A percentile compares a stretch with the other conserved stretches of the same genome.
phyloP scores from a whole-genome alignment of 2,329 filamentous ascomycete species.

The Pezicula carpinea region DNA sequence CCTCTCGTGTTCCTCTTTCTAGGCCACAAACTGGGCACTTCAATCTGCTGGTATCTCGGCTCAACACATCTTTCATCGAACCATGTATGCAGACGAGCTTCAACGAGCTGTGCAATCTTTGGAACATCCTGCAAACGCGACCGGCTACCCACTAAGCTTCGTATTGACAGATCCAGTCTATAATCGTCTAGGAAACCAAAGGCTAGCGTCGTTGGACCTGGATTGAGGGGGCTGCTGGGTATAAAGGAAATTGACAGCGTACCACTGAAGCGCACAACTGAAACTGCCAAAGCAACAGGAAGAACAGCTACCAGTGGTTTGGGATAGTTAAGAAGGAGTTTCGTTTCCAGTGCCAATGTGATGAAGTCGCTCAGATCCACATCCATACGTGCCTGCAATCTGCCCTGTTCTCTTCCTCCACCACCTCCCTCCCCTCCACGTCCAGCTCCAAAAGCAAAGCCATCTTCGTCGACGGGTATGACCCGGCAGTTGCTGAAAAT shows the following conservation, averaged over 20 bases:
- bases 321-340: constrained; percentile 89
- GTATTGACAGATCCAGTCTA: constrained; percentile 74
- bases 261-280: constrained; percentile 89
- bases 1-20: constrained; percentile 78
- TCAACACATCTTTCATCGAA: constrained; percentile 85
- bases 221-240: constrained; percentile 62
- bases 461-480: constrained; percentile 83
- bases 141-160: constrained; percentile 74
- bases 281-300: constrained; percentile 87
- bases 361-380: constrained; percentile 96
- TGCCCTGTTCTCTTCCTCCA: constrained; percentile 53
- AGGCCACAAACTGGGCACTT: constrained; percentile 77
- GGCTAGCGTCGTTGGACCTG: constrained; percentile 80
- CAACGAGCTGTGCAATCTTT: constrained; percentile 81
- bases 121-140: constrained; percentile 79
- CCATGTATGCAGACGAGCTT: constrained; percentile 76
- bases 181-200: constrained; percentile 94
- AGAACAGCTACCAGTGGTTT: constrained; percentile 84
- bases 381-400: constrained; percentile 92
- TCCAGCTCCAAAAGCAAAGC: constrained; percentile 46
- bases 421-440: constrained; percentile 24
- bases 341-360: constrained; percentile 90
- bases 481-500: constrained; percentile 98
- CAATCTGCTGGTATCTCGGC: constrained; percentile 82
- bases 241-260: constrained; percentile 92